phyloP scores from a whole-genome alignment of 2,329 filamentous ascomycete species.

The Phoma sp. region DNA sequence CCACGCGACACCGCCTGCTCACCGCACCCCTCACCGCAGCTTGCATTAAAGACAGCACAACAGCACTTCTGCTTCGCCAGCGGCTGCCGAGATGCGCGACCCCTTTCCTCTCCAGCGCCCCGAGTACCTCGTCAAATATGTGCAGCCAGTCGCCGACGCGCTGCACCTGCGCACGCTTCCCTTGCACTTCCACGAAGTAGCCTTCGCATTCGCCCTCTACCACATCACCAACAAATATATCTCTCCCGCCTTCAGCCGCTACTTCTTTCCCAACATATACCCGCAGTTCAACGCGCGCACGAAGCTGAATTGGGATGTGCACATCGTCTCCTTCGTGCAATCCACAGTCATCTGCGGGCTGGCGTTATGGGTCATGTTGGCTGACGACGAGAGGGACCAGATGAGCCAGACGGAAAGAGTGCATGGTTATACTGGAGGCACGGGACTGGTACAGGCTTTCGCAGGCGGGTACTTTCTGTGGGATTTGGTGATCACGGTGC shows the following conservation, averaged over 20 bases:
- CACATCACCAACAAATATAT: slow-evolving; percentile 69
- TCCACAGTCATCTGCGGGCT: slow-evolving; percentile 72
- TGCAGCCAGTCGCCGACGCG: slow-evolving; percentile 69
- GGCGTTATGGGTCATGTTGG: slow-evolving; percentile 73
- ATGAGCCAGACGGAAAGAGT: slow-evolving; percentile 73
- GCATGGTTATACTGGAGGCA: slow-evolving; percentile 77
- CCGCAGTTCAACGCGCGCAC: slow-evolving; percentile 65
- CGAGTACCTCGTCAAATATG: slow-evolving; percentile 59
- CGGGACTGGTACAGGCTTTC: slow-evolving; percentile 75
- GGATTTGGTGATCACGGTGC: slow-evolving; percentile 74
- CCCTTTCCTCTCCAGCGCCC: slow-evolving; percentile 70
- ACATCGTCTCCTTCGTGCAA: slow-evolving; percentile 84
- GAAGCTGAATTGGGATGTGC: slow-evolving; percentile 82
- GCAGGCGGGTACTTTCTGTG: slow-evolving; percentile 84
- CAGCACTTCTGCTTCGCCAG: neutral
- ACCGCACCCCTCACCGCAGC: slow-evolving; percentile 14
- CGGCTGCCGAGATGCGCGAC: slow-evolving; percentile 66
- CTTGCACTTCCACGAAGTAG: slow-evolving; percentile 77
- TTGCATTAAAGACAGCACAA: slow-evolving; percentile 3
- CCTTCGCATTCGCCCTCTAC: slow-evolving; percentile 71
- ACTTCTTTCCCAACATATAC: slow-evolving; percentile 70
- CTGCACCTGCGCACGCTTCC: slow-evolving; percentile 70
- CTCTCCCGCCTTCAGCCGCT: slow-evolving; percentile 69
- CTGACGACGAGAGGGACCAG: slow-evolving; percentile 68
- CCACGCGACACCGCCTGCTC: slow-evolving; percentile 10